phyloP scores from a whole-genome alignment of 257 asterid species.

The Petrea volubilis region DNA sequence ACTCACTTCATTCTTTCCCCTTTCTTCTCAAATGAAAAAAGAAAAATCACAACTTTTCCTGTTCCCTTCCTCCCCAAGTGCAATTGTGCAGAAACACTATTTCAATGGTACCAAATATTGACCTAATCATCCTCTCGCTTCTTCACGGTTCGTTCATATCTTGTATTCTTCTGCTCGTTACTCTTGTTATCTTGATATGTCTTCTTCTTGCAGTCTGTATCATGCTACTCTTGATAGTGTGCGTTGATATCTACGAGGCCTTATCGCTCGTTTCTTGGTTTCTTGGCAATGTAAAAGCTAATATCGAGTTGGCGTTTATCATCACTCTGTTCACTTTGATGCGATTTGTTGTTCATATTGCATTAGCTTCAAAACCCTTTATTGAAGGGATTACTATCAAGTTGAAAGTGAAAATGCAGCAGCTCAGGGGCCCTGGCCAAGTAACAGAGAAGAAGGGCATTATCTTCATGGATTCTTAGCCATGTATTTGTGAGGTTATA shows the following conservation, averaged over 20 bases:
- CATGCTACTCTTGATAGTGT: conserved; percentile 19
- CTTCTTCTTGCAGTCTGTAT: conserved; percentile 25
- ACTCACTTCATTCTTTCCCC: conserved; percentile 35
- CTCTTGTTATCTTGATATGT: conserved; percentile 20
- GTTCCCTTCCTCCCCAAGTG: neutral
- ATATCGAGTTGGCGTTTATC: conserved; percentile 31
- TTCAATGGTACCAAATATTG: conserved; percentile 32
- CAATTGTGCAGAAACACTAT: neutral
- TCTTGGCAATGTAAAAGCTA: conserved; percentile 16
- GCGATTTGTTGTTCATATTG: conserved; percentile 6
- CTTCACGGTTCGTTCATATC: conserved; percentile 37
- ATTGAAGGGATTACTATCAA: neutral
- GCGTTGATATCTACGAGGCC: conserved; percentile 18
- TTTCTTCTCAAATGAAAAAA: conserved; percentile 1
- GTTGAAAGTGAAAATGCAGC: conserved; percentile 21
- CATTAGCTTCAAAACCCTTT: conserved; percentile 21
- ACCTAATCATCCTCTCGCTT: conserved; percentile 38
- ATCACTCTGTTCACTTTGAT: conserved; percentile 4
- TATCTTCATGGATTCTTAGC: neutral
- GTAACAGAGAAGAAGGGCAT: neutral
- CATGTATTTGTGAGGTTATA: neutral
- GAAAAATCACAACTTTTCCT: neutral
- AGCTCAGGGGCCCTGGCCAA: neutral
- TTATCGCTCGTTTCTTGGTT: neutral
- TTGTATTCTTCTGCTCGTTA: conserved; percentile 24